Evolutionary conservation across 257 asterid species (phyloP).

Genomic region (Cordia subcordata): DNA sequence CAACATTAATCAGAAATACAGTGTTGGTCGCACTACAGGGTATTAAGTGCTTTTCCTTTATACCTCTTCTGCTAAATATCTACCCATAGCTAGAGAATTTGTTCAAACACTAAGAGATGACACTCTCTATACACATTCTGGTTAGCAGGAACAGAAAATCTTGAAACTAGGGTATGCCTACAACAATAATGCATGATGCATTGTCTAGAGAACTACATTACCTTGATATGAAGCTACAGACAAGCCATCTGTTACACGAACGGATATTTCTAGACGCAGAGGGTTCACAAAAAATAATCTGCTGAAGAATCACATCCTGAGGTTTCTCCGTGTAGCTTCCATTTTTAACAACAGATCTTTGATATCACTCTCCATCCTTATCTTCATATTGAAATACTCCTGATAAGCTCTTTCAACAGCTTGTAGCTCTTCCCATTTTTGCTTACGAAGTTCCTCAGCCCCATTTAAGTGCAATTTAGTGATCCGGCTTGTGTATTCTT

Average conservation of each 20-base stretch:
- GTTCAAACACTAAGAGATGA: conserved; percentile 19
- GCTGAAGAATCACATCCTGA: conserved; percentile 45
- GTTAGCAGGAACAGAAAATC: conserved; percentile 22
- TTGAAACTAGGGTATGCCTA: conserved; percentile 22
- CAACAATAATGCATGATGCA: conserved; percentile 7
- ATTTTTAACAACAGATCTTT: conserved; percentile 82
- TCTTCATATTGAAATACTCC: conserved; percentile 78
- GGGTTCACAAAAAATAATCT: too few species aligned
- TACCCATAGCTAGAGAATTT: not conserved
- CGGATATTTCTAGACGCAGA: too few species aligned
- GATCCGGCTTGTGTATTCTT: conserved; percentile 61
- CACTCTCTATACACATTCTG: conserved; percentile 41
- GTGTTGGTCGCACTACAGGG: too few species aligned
- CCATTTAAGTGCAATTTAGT: conserved; percentile 62
- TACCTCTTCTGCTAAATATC: too few species aligned
- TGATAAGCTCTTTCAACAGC: conserved; percentile 63
- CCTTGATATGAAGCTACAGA: too few species aligned
- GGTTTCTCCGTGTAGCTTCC: conserved; percentile 86
- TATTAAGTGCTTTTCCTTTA: too few species aligned
- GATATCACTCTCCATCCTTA: conserved; percentile 87
- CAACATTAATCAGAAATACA: too few species aligned
- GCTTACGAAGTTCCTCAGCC: conserved; percentile 90
- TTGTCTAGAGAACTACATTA: too few species aligned
- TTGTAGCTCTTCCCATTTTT: conserved; percentile 78
- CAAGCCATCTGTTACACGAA: too few species aligned